These are phyloP conservation scores for Pythium periplocum DNA, from an alignment of 352 stramenopile species.

Conservation along the genomic window DNA sequence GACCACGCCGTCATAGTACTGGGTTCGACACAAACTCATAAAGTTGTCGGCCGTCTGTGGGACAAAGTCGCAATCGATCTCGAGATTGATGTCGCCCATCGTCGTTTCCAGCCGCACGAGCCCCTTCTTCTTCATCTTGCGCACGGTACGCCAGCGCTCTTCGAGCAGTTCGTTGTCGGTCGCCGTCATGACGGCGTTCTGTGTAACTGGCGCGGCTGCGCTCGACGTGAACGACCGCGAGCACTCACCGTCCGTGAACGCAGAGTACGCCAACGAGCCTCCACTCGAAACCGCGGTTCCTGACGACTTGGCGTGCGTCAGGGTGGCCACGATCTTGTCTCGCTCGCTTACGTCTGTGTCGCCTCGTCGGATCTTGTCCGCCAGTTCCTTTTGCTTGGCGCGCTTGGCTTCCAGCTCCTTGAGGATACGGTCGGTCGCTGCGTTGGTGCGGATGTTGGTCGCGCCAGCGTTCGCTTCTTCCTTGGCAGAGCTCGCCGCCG, in stretches of 20 bases:
- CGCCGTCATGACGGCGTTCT: conserved; percentile 41
- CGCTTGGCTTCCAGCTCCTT: conserved; percentile 73
- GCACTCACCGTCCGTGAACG: conserved; percentile 87
- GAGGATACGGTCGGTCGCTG: conserved; percentile 78
- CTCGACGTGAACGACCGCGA: conserved; percentile 96
- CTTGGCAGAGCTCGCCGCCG: conserved; percentile 14
- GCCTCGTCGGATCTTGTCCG: conserved; percentile 53
- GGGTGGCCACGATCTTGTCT: conserved; percentile 67
- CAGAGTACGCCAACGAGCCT: conserved; percentile 52
- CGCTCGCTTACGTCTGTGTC: conserved; percentile 60
- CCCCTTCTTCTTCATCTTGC: conserved; percentile 94
- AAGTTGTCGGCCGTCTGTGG: conserved; percentile 97
- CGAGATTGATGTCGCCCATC: conserved; percentile 92
- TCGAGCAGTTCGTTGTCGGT: conserved; percentile 62
- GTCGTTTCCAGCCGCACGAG: conserved; percentile 95
- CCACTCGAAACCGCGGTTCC: neutral
- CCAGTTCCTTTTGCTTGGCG: conserved; percentile 54
- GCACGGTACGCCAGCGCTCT: conserved; percentile 82
- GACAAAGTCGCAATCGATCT: conserved; percentile 96
- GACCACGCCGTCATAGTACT: conserved; percentile 92
- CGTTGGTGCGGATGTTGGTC: conserved; percentile 76
- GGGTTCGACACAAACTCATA: conserved; percentile 88
- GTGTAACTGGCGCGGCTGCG: conserved; percentile 69
- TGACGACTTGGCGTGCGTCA: conserved; percentile 39
- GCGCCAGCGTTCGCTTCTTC: conserved; percentile 1